Evolutionary conservation across 2,329 filamentous ascomycete species (phyloP), one percentile per base, ranked within the genome.

Genomic region (Cytospora paraplurivora): DNA sequence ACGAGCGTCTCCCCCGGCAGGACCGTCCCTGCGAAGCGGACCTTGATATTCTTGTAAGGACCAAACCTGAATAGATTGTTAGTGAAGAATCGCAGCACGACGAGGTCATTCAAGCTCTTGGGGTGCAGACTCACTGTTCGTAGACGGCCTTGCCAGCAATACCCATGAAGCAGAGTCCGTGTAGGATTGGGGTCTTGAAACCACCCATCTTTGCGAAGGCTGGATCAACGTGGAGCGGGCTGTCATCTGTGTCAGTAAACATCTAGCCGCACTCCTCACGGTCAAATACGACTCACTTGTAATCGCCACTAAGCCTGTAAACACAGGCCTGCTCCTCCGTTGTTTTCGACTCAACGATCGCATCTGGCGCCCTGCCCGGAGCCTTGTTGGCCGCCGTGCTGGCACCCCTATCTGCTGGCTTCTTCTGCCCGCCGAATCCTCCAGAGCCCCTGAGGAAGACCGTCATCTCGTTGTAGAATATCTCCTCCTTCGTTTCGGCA

Each of bases 391-490:
- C 80, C 2, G 90, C 88, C 3, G 92, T 96, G 52, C 91, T 87
- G 17, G 89, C 87, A 65, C 94, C 93, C 62, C 95, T 86, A 72
- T 96, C 90, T 19, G 78, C 73, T 33, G 88, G 87, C 79, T 93
- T 94, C 77, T 86, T 88, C 60, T 88, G 85, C 10, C 95, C 95
- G 62, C 90, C 93, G 72, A 98, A 98, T 62, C 93, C 93, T 68
- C 95, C 95, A 64, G 88, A 90, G 56, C 94, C 94, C 64, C 94
- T 88, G 68, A 99, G 87, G 82, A 99, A 97, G 69, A 93, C 86
- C n/a, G 90, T 94, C 68, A 86, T 87, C 78, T 99, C 95, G 78
- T 97, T 98, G 83, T 98, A 98, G 81, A 98, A 98, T 68, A 99
- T 80, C 65, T 96, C 90, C 75, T 96, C 91, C 70, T 92, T 92